phyloP scores from a whole-genome alignment of 2,329 filamentous ascomycete species.

The Botryosphaeria dothidea region DNA sequence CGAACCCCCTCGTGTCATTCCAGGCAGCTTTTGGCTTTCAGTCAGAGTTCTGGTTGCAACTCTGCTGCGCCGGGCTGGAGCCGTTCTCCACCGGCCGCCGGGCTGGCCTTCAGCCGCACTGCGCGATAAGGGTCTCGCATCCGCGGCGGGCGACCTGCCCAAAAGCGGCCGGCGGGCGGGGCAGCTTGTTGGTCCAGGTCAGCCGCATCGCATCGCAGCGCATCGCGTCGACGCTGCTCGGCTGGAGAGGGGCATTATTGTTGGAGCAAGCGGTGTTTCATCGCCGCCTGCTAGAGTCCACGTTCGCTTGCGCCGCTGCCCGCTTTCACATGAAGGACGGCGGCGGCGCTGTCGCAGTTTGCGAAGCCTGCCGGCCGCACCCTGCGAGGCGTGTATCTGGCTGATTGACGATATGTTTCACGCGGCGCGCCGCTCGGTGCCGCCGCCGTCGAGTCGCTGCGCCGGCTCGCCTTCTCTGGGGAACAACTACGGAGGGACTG shows the following conservation, averaged over 20 bases:
- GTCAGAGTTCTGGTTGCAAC: background rate
- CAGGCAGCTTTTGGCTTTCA: background rate
- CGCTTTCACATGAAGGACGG: conserved; percentile 11
- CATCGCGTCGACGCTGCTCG: background rate
- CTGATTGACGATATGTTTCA: conserved; percentile 15
- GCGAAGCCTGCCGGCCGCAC: background rate
- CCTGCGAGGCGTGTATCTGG: background rate
- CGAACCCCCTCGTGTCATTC: background rate
- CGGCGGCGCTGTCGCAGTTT: background rate
- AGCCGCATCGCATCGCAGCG: background rate
- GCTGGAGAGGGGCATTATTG: background rate
- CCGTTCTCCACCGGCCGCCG: background rate
- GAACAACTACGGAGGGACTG: background rate
- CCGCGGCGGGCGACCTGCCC: conserved; percentile 4
- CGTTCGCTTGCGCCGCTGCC: background rate
- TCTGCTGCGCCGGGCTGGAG: background rate
- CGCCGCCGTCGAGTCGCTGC: too few species aligned
- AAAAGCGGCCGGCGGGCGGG: background rate
- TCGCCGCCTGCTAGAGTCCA: background rate
- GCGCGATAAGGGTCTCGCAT: conserved; percentile 12
- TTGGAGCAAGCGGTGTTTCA: conserved; percentile 12
- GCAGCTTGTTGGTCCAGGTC: background rate
- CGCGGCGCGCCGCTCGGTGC: background rate
- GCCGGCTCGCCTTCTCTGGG: background rate
- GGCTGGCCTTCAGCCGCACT: conserved; percentile 5